phyloP scores from a whole-genome alignment of 306 rosid genomes.

The Begonia peltatifolia region DNA sequence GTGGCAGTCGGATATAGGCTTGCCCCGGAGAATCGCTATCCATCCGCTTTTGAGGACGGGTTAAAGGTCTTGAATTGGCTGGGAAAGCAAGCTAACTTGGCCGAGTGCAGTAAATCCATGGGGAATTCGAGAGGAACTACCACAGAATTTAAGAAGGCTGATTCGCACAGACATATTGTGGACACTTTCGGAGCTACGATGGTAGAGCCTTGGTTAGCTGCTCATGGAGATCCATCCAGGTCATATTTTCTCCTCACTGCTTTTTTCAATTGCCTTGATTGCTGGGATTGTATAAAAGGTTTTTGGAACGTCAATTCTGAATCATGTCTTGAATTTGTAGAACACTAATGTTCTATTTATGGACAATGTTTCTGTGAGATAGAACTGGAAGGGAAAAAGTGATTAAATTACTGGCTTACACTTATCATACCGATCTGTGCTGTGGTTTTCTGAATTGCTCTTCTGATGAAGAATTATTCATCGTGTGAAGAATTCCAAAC shows the following conservation, averaged over 20 bases:
- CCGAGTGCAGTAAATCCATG: constrained; percentile 67
- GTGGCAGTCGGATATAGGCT: constrained; percentile 74
- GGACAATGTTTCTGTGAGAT: too few species aligned
- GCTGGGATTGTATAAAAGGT: too few species aligned
- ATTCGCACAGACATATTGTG: constrained; percentile 43
- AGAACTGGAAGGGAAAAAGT: too few species aligned
- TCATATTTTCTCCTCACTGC: constrained; percentile 15
- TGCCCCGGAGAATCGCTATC: constrained; percentile 80
- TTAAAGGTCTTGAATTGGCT: constrained; percentile 88
- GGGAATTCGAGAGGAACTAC: constrained; percentile 23
- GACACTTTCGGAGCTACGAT: constrained; percentile 71
- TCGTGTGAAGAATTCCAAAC: too few species aligned
- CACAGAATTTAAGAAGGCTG: constrained; percentile 48
- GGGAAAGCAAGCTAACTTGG: constrained; percentile 86
- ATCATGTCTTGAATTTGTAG: too few species aligned
- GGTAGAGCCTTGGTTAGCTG: constrained; percentile 96
- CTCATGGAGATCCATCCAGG: constrained; percentile 90
- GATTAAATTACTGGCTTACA: too few species aligned
- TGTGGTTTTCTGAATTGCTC: too few species aligned
- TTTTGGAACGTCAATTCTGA: too few species aligned
- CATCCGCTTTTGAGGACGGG: constrained; percentile 87
- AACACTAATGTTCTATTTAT: too few species aligned
- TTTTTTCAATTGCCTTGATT: constrained; percentile 4
- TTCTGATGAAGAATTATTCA: too few species aligned
- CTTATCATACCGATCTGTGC: too few species aligned